Evolutionary conservation across 1,284 basidiomycete species (phyloP), one percentile per base, ranked within the genome.

Genomic region (Meira nashicola): DNA sequence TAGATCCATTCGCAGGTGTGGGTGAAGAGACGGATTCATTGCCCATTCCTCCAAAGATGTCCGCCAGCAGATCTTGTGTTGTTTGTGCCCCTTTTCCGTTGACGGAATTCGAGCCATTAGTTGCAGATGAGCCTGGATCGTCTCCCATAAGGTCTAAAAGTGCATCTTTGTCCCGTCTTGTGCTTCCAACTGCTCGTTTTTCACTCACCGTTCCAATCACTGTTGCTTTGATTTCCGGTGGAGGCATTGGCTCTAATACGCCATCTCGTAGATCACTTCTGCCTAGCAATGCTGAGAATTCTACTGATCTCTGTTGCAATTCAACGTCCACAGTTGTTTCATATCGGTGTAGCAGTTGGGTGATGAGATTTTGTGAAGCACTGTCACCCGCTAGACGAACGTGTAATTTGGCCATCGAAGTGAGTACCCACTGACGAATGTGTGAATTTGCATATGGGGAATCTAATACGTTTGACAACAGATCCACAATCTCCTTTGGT

Each of bases 171-270:
- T 74, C 68, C 23, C 64, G 58, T 25, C 68, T 58, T 14, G 72
- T 73, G 25, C 66, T 69, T 2, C 73, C 73, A 9, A 76, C 73
- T 10, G 68, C 68, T 59, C 71, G 71, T 21, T 66, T 65, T 55
- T 76, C 73, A 57, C 68, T 74, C 25, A 73, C 67, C 6, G 73
- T 72, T 33, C 71, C 71, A 49, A 76, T 52, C 37, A 74, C 66
- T 10, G 73, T 76, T 60, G 60, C 64, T 59, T 60, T 93, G 71
- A 98, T 82, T 79, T 98, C 94, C 1, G 95, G 95, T 5, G 92
- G 89, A 7, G 95, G 95, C 95, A 99, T 99, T 58, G 92, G 86
- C 81, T 98, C 95, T 60, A 98, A 80, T 0, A 99, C 92, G 48
- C 92, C 95, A n/a, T 85, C 84, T 58, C 87, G 84, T 38, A 93